Evolutionary conservation across 306 rosid species (phyloP), one percentile per base, ranked within the genome.

Genomic region (Casuarina equisetifolia): DNA sequence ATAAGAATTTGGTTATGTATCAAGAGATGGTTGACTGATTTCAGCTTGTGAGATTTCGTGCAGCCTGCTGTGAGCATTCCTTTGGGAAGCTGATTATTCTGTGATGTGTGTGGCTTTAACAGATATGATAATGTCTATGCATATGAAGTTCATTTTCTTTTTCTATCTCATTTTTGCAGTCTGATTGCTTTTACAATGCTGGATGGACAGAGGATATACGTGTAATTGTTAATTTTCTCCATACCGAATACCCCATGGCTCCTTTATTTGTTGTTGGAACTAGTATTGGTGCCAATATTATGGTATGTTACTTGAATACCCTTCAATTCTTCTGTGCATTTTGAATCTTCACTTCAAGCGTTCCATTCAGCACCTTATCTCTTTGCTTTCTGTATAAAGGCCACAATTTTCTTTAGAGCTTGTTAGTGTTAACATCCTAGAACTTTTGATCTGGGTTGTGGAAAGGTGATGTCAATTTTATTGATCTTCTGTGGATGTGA

Each of bases 131-230:
- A 38, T 63, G 35, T 46, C 13, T 43, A 48, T 35, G 25, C 15
- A 15, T 61, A n/a, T 78, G 39, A 32, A 25, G 44, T 5, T 59
- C 4, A 49, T 61, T n/a, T 58, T 4, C 17, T 67, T 73, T 32
- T 77, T 79, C 74, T 48, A 73, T 86, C 71, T 19, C 67, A 84
- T 50, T 72, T 55, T 82, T 92, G 81, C 91, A 95, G 99, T 95
- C 99, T 25, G 99, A 95, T 81, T 86, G 91, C 82, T 89, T 95
- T 86, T 95, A 95, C 87, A 95, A 91, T 88, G 97, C 99, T 82
- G 99, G 96, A 74, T 95, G 99, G 99, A 95, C 99, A 20, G 99
- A 85, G 88, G 99, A 95, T 87, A 74, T 85, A 73, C 93, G 97
- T 53, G 83, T 87, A 20, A 88, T 95, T 25, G 81, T 89, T 53